Percentiles rank a stretch among this genome's conserved stretches.
phyloP scores from a whole-genome alignment of 441 rosid genomes.

The Monsonia emarginata region DNA sequence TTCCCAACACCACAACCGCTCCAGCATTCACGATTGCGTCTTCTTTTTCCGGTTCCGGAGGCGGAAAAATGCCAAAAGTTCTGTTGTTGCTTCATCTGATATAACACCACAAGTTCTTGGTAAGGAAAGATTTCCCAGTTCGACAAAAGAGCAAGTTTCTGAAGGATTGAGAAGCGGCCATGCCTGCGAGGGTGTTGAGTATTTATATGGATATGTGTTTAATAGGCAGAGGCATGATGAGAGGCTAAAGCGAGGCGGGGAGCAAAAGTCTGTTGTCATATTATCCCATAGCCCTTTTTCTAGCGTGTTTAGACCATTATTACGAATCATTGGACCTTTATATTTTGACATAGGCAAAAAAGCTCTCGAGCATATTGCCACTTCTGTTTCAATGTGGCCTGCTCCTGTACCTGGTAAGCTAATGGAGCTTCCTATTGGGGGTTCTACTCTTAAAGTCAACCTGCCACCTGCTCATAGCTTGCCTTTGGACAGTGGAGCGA shows the following conservation, averaged over 20 bases:
- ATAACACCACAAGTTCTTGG: slow-evolving; percentile 23
- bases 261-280: slow-evolving; percentile 87
- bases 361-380: slow-evolving; percentile 76
- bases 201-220: slow-evolving; percentile 83
- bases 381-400: slow-evolving; percentile 88
- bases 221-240: slow-evolving; percentile 94
- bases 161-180: slow-evolving; percentile 15
- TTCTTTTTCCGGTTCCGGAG: slow-evolving; percentile 82
- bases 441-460: slow-evolving; percentile 66
- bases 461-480: slow-evolving; percentile 85
- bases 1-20: slow-evolving; percentile 74
- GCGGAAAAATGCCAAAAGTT: slow-evolving; percentile 28
- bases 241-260: slow-evolving; percentile 91
- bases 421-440: slow-evolving; percentile 94
- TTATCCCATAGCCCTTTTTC: slow-evolving; percentile 73
- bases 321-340: slow-evolving; percentile 90
- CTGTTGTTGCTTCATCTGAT: slow-evolving; percentile 25
- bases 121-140: slow-evolving; percentile 22
- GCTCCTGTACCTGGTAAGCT: slow-evolving; percentile 66
- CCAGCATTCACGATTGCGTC: slow-evolving; percentile 90
- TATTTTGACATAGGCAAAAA: slow-evolving; percentile 74
- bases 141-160: slow-evolving; percentile 18
- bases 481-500: slow-evolving; percentile 53
- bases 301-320: slow-evolving; percentile 73
- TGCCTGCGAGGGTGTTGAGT: slow-evolving; percentile 23